A percentile compares a stretch with the other conserved stretches of the same genome.
These are phyloP conservation scores for Prunus mume DNA, from an alignment of 306 rosid species.

Conservation along the genomic window DNA sequence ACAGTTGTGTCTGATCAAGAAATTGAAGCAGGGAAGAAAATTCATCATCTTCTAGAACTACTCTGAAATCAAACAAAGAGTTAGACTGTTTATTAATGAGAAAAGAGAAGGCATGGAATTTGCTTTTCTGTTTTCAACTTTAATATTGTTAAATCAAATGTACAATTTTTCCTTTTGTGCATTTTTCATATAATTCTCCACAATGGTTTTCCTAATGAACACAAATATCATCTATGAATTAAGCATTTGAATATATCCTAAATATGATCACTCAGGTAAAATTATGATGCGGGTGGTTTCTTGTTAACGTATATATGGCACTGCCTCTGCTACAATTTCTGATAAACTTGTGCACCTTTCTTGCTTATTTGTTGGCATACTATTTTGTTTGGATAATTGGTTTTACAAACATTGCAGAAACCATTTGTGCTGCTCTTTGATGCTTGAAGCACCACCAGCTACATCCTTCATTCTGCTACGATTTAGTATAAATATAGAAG, in stretches of 20 bases:
- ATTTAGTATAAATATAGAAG: neutral
- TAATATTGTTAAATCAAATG: neutral
- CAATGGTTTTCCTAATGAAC: neutral
- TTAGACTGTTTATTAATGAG: neutral
- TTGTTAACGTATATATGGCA: no score
- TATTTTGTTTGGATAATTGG: neutral
- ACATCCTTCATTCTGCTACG: neutral
- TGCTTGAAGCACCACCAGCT: conserved; percentile 1
- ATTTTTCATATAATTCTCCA: neutral
- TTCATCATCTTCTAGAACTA: neutral
- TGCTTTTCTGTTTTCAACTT: neutral
- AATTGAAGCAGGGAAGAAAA: neutral
- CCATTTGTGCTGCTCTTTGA: neutral
- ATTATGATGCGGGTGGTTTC: neutral
- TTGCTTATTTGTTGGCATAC: neutral
- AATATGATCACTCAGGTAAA: neutral
- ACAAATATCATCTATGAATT: neutral
- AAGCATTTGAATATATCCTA: no score
- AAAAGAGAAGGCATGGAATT: neutral
- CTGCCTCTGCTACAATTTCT: no score
- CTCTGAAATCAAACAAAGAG: neutral
- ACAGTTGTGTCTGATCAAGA: neutral
- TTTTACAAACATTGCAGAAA: conserved; percentile 15
- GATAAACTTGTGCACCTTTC: neutral
- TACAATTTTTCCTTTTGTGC: neutral